These are phyloP conservation scores for Hyphopichia burtonii DNA, from an alignment of 1,139 yeast genomes.

Conservation along the genomic window DNA sequence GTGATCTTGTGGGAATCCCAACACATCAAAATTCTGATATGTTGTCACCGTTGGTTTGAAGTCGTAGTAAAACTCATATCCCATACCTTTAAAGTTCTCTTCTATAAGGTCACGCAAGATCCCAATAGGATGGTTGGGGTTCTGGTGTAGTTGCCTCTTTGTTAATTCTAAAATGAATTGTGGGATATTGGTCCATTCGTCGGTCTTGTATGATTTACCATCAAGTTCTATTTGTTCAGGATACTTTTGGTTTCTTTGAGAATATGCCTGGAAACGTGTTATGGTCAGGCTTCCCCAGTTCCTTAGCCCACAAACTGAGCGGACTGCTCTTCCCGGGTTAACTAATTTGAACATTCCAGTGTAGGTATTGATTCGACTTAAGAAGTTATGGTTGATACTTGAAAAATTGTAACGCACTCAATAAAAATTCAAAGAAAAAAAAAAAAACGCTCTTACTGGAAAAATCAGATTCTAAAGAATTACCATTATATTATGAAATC, in stretches of 20 bases:
- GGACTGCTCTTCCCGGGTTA: background rate
- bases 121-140: slow-evolving; percentile 84
- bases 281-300: background rate
- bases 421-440: background rate
- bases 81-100: slow-evolving; percentile 59
- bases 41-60: slow-evolving; percentile 83
- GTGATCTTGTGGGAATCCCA: slow-evolving; percentile 89
- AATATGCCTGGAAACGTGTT: background rate
- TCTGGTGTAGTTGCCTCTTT: slow-evolving; percentile 69
- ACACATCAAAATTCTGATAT: slow-evolving; percentile 81
- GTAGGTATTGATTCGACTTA: background rate
- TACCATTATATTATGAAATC: background rate
- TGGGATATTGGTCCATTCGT: slow-evolving; percentile 86
- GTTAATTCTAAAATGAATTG: slow-evolving; percentile 68
- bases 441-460: slow-evolving; percentile 1
- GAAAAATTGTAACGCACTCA: background rate
- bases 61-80: slow-evolving; percentile 77
- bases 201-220: slow-evolving; percentile 56
- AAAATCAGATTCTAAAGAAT: background rate
- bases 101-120: slow-evolving; percentile 77
- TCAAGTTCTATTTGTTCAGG: slow-evolving; percentile 42
- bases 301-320: background rate
- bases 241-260: slow-evolving; percentile 7
- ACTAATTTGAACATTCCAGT: background rate
- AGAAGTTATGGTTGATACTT: background rate